A percentile compares a stretch with the other conserved stretches of the same genome.
Evolutionary conservation across 2,329 filamentous ascomycete species (phyloP).

Genomic region (Phoma sp.): DNA sequence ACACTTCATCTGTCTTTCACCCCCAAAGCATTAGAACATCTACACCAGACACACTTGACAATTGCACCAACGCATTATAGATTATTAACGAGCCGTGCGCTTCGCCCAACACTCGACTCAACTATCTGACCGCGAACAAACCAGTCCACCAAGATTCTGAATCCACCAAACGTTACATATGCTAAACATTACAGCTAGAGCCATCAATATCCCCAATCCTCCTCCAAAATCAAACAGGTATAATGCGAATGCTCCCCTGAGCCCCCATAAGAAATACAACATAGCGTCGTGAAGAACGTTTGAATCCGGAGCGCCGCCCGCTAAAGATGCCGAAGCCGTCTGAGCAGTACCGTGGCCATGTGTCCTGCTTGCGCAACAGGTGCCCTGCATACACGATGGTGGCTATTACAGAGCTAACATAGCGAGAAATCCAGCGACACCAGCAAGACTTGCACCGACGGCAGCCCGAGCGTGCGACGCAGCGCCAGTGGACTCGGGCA

Average conservation of each 20-base stretch:
- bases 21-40: background rate
- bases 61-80: constrained; percentile 13
- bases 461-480: constrained; percentile 48
- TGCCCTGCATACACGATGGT: background rate
- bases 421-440: constrained; percentile 51
- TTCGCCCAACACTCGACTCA: background rate
- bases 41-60: background rate
- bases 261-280: constrained; percentile 37
- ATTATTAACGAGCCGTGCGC: constrained; percentile 8
- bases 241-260: constrained; percentile 18
- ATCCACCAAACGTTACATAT: constrained; percentile 4
- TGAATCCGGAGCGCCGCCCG: constrained; percentile 33
- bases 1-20: background rate
- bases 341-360: constrained; percentile 5
- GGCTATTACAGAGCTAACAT: constrained; percentile 51
- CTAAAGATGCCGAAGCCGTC: constrained; percentile 23
- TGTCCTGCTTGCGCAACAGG: background rate
- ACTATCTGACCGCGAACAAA: background rate
- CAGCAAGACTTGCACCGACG: constrained; percentile 50
- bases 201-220: constrained; percentile 16
- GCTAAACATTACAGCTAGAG: constrained; percentile 30
- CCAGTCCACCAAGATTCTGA: background rate
- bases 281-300: constrained; percentile 43
- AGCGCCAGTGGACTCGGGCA: constrained; percentile 29
- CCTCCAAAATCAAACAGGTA: constrained; percentile 17